Evolutionary conservation across 2,329 filamentous ascomycete species (phyloP).

Genomic region (Bipolaris victoriae): DNA sequence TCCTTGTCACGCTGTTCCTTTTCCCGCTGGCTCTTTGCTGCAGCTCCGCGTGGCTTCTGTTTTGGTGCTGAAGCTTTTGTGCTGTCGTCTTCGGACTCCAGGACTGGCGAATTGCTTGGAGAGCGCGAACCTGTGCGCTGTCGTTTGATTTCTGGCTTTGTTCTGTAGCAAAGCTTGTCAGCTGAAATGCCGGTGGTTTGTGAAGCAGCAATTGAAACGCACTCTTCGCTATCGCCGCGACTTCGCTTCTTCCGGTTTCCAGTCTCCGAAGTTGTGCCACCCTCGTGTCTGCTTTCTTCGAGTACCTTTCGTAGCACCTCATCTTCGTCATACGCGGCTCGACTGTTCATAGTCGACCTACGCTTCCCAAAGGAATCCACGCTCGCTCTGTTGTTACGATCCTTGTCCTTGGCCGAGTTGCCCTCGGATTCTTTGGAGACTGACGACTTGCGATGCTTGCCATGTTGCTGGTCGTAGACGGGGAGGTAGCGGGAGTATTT

Average conservation of each 20-base stretch:
- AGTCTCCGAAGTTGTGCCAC: conserved; percentile 61
- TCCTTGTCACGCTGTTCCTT: conserved; percentile 70
- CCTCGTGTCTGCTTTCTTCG: conserved; percentile 91
- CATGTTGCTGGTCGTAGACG: conserved; percentile 59
- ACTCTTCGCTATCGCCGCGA: conserved; percentile 95
- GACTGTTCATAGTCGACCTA: conserved; percentile 96
- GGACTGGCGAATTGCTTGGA: conserved; percentile 56
- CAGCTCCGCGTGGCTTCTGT: conserved; percentile 55
- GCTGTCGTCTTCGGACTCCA: conserved; percentile 75
- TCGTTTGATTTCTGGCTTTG: conserved; percentile 74
- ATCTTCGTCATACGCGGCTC: conserved; percentile 94
- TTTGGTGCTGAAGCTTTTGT: conserved; percentile 52
- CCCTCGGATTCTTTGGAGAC: conserved; percentile 66
- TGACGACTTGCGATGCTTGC: conserved; percentile 66
- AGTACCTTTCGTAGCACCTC: conserved; percentile 87
- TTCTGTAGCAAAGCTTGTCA: conserved; percentile 60
- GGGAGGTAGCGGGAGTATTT: conserved; percentile 69
- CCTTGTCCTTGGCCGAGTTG: conserved; percentile 61
- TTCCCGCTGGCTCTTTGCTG: conserved; percentile 60
- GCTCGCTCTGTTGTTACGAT: conserved; percentile 61
- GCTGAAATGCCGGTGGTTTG: conserved; percentile 12
- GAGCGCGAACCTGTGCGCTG: conserved; percentile 71
- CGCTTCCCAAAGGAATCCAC: conserved; percentile 74
- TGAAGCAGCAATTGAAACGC: conserved; percentile 52
- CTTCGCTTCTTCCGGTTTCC: conserved; percentile 76